Conservation (phyloP, 2,329 filamentous ascomycete species). For the Penicillium concentricum region DNA sequence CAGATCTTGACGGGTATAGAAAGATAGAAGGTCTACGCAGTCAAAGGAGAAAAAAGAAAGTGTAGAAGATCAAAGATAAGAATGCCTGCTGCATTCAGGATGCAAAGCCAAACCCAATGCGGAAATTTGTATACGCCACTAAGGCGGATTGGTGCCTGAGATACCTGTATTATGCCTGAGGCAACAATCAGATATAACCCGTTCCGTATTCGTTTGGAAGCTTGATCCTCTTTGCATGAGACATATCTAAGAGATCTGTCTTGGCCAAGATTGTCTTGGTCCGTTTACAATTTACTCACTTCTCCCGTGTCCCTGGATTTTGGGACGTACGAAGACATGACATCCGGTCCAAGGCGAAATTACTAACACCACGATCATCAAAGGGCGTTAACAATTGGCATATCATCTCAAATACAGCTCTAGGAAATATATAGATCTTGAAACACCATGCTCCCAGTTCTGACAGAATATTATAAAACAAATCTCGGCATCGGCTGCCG, state of each 20-base stretch:
- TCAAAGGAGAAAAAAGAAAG: too few relatives aligned
- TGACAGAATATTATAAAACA: neutral
- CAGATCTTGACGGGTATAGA: neutral
- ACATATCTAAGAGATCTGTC: too few relatives aligned
- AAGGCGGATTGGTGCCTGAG: neutral
- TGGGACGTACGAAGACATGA: neutral
- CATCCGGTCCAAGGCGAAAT: neutral
- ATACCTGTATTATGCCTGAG: neutral
- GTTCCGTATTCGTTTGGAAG: neutral
- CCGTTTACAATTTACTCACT: neutral
- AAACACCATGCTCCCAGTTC: neutral
- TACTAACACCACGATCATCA: neutral
- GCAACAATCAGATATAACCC: neutral
- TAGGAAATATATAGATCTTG: neutral
- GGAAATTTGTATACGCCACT: conserved; percentile 6
- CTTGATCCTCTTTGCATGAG: neutral
- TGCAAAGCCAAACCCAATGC: conserved; percentile 3
- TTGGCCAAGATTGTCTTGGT: too few relatives aligned
- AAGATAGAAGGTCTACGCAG: neutral
- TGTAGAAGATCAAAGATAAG: neutral
- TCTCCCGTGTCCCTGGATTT: neutral
- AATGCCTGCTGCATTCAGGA: conserved; percentile 4
- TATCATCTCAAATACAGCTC: neutral
- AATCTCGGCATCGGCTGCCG: neutral
- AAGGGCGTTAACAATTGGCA: neutral